Base-by-base conservation (phyloP, 495 filamentous ascomycete species). In the Ramalina intermedia region DNA sequence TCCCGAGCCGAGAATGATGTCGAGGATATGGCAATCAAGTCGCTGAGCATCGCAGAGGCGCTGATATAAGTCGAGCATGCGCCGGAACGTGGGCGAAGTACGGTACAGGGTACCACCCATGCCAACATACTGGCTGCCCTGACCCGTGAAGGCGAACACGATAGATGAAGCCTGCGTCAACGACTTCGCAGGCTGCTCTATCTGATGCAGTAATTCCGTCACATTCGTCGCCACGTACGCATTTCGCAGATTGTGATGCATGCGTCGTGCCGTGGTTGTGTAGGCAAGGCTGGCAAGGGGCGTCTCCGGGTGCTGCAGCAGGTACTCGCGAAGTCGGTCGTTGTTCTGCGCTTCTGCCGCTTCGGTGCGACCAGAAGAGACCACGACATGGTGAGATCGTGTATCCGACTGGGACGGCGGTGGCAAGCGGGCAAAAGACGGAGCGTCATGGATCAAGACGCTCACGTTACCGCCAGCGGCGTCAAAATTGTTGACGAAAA, bases 221-320 rank as follows among this genome's bases (percentile, higher is more conserved):
- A 24, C 6, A 24, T 24, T 24, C 23, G 23, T 24, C 23, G 23
- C 23, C 23, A 24, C 23, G 23, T 24, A 24, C 6, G 23, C 23
- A 24, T 24, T 6, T 24, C 23, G 23, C 1, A 24, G 23, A 24
- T 18, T 8, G 60, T 85, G 74, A 41, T 86, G 84, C 4, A 76
- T 74, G n/a, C 77, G 75, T 21, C 84, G 75, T 38, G 82, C 84
- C 4, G 80, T 85, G 3, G 78, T 81, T 3, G 82, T 82, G 61
- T 87, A 89, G 2, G 83, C 73, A 0, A 89, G 63, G 44, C 74
- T 65, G 1, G 69, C 62, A 7, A 86, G 56, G 2, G 52, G 56
- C 5, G 44, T 37, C 0, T 69, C 69, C 1, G 72, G 64, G 40
- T 78, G 68, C 43, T 66, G 46, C n/a, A 73, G 65, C 47, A 86